Conservation (phyloP, 2,329 filamentous ascomycete genomes). For the Coniella lustricola region DNA sequence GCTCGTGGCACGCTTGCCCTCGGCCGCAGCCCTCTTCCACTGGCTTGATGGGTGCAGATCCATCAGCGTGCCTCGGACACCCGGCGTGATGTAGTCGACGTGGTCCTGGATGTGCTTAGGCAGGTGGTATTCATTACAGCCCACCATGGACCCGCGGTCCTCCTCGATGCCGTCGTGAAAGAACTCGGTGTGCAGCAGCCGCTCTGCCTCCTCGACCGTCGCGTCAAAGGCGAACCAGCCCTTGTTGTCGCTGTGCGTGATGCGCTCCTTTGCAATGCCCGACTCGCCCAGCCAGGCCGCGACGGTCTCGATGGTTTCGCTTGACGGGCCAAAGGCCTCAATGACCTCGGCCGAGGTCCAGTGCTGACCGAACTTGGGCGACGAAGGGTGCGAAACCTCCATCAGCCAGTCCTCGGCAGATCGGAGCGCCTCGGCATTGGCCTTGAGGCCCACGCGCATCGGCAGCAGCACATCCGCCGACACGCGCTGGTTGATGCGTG, state of each 20-base stretch:
- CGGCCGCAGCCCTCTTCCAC: slow-evolving; percentile 1
- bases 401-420: slow-evolving; percentile 11
- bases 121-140: slow-evolving; percentile 16
- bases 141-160: slow-evolving; percentile 19
- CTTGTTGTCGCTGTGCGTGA: slow-evolving; percentile 9
- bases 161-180: slow-evolving; percentile 21
- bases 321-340: slow-evolving; percentile 30
- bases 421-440: slow-evolving; percentile 3
- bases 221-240: slow-evolving; percentile 24
- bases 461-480: neutral
- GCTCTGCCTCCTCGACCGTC: slow-evolving; percentile 21
- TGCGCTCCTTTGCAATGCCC: slow-evolving; percentile 21
- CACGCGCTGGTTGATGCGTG: slow-evolving; percentile 8
- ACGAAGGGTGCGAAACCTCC: slow-evolving; percentile 8
- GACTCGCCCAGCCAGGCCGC: slow-evolving; percentile 25
- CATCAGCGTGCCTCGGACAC: slow-evolving; percentile 1
- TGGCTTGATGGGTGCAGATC: slow-evolving; percentile 1
- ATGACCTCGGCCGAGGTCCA: slow-evolving; percentile 30
- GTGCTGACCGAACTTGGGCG: slow-evolving; percentile 22
- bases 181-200: slow-evolving; percentile 20
- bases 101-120: slow-evolving; percentile 16
- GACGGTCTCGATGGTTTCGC: slow-evolving; percentile 26
- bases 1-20: neutral
- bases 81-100: slow-evolving; percentile 18
- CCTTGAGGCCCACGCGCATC: slow-evolving; percentile 10